phyloP scores from a whole-genome alignment of 2,329 filamentous ascomycete species.

The Fusarium sp. region DNA sequence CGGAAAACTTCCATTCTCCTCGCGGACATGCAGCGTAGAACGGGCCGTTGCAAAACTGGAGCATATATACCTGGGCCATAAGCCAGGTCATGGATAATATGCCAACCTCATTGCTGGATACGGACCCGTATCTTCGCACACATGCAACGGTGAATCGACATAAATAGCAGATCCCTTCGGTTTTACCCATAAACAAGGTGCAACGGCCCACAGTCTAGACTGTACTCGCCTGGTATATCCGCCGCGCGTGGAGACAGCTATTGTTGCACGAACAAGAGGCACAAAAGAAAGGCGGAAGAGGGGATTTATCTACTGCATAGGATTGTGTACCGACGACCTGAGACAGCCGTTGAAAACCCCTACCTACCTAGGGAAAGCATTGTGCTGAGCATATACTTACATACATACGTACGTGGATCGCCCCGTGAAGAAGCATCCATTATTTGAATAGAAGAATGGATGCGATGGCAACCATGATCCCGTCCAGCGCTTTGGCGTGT shows the following conservation, averaged over 20 bases:
- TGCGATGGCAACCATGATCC: slow-evolving; percentile 29
- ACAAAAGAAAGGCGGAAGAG: slow-evolving; percentile 24
- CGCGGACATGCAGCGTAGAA: slow-evolving; percentile 5
- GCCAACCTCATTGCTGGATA: slow-evolving; percentile 3
- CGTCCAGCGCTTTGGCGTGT: slow-evolving; percentile 10
- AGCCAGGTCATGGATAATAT: slow-evolving; percentile 30
- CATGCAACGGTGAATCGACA: slow-evolving; percentile 16
- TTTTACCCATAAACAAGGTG: slow-evolving; percentile 23
- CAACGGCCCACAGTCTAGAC: slow-evolving; percentile 14
- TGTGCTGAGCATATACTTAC: slow-evolving; percentile 41
- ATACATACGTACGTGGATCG: slow-evolving; percentile 41
- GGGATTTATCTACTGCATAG: slow-evolving; percentile 30
- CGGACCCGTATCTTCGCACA: slow-evolving; percentile 5
- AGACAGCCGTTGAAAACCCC: slow-evolving; percentile 33
- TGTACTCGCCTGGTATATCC: slow-evolving; percentile 24
- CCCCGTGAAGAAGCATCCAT: slow-evolving; percentile 22
- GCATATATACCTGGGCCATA: slow-evolving; percentile 33
- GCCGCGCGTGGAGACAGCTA: slow-evolving; percentile 30
- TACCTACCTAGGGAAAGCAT: slow-evolving; percentile 32
- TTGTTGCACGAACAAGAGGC: slow-evolving; percentile 37
- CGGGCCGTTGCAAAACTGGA: slow-evolving; percentile 5
- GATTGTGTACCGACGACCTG: slow-evolving; percentile 43
- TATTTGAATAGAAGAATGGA: slow-evolving; percentile 23
- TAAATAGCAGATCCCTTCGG: slow-evolving; percentile 31
- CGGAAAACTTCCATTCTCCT: slow-evolving; percentile 13